These are phyloP conservation scores for Groenewaldozyma sp. DNA, from an alignment of 1,139 yeast species.

Conservation along the genomic window DNA sequence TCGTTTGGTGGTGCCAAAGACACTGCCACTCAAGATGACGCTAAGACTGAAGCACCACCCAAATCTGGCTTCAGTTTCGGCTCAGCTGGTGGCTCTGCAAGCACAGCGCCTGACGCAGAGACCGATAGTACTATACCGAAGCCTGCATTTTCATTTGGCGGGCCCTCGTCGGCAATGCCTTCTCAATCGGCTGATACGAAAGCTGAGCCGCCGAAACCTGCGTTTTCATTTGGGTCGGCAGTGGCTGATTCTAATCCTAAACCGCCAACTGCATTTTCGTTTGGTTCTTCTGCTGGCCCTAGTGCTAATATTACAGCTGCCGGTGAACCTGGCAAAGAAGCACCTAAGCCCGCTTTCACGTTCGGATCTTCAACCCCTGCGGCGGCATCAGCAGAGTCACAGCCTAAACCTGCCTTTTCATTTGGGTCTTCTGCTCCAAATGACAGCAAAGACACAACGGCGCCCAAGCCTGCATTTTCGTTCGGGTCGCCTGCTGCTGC, in stretches of 20 bases:
- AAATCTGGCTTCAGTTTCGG: neutral
- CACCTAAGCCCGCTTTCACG: constrained; percentile 3
- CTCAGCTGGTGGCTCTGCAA: neutral
- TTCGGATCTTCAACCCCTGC: constrained; percentile 2
- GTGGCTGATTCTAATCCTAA: neutral
- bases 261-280: constrained; percentile 4
- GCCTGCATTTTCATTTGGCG: neutral
- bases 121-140: neutral
- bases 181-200: too few species aligned
- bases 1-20: neutral
- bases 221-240: constrained; percentile 7
- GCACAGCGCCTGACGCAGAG: too few species aligned
- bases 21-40: neutral
- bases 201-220: neutral
- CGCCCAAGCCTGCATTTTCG: constrained; percentile 3
- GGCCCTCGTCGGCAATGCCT: too few species aligned
- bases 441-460: neutral
- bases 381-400: neutral
- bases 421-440: neutral
- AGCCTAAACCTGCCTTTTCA: neutral
- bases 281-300: constrained; percentile 7
- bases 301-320: too few species aligned
- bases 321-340: neutral
- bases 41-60: neutral
- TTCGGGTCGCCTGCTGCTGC: constrained; percentile 5